Evolutionary conservation across 257 asterid species (phyloP), one percentile per base, ranked within the genome.

Genomic region (Petunia secreta): DNA sequence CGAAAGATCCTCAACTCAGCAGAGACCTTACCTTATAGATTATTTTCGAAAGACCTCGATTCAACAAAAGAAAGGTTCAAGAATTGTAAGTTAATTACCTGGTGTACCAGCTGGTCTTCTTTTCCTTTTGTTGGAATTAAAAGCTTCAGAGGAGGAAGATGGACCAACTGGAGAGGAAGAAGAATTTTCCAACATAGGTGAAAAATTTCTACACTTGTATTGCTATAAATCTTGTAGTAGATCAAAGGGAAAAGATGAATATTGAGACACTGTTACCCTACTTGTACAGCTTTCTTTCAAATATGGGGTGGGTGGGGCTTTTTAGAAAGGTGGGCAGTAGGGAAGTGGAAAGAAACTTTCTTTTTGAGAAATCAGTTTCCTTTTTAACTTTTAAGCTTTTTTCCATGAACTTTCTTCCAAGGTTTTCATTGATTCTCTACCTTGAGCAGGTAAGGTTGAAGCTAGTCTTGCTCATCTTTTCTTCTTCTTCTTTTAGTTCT

Each of bases 71-170:
- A 9, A 59, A 5, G 14, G 4, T 13, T 59, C 14, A 59, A 59
- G 34, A 59, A 59, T 36, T 13, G 15, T 8, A 13, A 59, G 34
- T 59, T 59, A 6, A 59, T 4, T 77, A 86, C 89, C 89, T 75
- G 87, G 89, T n/a, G 89, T 80, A 40, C 87, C 87, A 36, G 88
- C 86, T n/a, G 88, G 88, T 53, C 76, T 78, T 78, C 89, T 57
- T 81, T 83, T 86, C 44, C 85, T 62, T 67, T 79, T 86, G 63
- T 46, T 60, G 7, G 62, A 39, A 55, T 79, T 63, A 41, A 84
- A 74, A 34, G 85, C 69, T 59, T 85, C 85, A 60, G 80, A 85
- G 60, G 82, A 79, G 14, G 82, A 82, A 76, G 88, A 85, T 71
- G 88, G 86, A 60, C 80, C 81, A 80, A 79, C 40, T 11, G 64